These are phyloP conservation scores for Fusarium sp. DNA, from an alignment of 2,329 filamentous ascomycete genomes.

Conservation along the genomic window DNA sequence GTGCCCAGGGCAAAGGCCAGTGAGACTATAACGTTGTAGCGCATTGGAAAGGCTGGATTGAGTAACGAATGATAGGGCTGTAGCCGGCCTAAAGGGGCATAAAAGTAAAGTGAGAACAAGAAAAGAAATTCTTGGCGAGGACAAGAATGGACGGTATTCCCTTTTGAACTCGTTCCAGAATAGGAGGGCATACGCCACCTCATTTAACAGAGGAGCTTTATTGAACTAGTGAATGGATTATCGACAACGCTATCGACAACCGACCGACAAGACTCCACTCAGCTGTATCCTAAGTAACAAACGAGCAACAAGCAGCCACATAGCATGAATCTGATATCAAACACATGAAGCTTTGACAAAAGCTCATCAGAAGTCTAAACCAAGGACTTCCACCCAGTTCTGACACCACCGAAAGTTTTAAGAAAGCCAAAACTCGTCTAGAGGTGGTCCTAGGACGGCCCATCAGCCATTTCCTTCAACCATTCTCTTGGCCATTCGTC, in stretches of 20 bases:
- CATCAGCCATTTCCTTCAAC: not conserved
- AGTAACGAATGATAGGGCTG: not conserved
- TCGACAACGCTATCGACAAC: not conserved
- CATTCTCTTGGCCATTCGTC: not conserved
- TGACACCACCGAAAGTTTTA: not conserved
- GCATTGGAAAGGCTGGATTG: not conserved
- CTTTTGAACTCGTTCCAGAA: not conserved
- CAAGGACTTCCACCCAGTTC: not conserved
- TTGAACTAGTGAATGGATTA: not conserved
- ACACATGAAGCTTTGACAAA: not conserved
- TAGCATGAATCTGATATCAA: too few relatives aligned
- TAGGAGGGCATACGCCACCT: not conserved
- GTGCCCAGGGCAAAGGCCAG: not conserved
- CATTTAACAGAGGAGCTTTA: not conserved
- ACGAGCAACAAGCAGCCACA: not conserved
- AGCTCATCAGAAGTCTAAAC: not conserved
- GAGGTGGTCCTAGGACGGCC: too few relatives aligned
- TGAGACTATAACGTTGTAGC: not conserved
- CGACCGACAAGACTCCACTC: not conserved
- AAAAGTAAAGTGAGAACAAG: not conserved
- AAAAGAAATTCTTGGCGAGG: not conserved
- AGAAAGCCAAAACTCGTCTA: too few relatives aligned
- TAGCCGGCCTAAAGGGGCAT: rapidly evolving
- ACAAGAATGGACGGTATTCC: not conserved
- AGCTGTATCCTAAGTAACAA: not conserved